Percentiles rank a stretch among this genome's conserved stretches.
Conservation (phyloP, 2,329 filamentous ascomycete genomes). For the Sporothrix pseudoabietina region DNA sequence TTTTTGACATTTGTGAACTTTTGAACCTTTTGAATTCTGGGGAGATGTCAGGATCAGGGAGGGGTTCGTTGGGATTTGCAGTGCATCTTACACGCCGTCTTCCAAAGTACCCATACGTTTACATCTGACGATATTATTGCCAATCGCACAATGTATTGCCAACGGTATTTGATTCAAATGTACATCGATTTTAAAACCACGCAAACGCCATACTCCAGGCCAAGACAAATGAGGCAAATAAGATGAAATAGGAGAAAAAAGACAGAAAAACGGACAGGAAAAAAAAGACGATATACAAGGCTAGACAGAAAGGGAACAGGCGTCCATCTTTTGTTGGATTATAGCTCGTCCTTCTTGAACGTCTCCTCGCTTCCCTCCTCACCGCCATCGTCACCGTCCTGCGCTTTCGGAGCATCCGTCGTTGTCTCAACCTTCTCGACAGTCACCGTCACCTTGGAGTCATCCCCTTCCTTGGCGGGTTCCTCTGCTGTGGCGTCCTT, state of each 20-base stretch:
- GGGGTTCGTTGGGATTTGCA: neutral
- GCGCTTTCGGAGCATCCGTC: neutral
- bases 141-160: neutral
- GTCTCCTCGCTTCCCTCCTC: slow-evolving; percentile 52
- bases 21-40: neutral
- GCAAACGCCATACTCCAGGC: slow-evolving; percentile 6
- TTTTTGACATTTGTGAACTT: neutral
- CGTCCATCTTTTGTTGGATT: slow-evolving; percentile 31
- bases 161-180: neutral
- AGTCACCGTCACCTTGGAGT: neutral
- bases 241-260: neutral
- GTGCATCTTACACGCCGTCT: neutral
- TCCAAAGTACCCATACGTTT: neutral
- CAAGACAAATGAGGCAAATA: neutral
- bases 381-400: slow-evolving; percentile 5
- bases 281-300: neutral
- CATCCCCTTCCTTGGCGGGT: neutral
- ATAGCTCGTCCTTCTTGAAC: slow-evolving; percentile 55
- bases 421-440: neutral
- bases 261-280: neutral
- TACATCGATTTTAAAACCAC: neutral
- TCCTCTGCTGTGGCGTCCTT: slow-evolving; percentile 30
- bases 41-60: neutral
- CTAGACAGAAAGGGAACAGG: neutral
- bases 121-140: neutral